Evolutionary conservation across 2,329 filamentous ascomycete species (phyloP), one percentile per base, ranked within the genome.

Genomic region (Phialemonium atrogriseum): DNA sequence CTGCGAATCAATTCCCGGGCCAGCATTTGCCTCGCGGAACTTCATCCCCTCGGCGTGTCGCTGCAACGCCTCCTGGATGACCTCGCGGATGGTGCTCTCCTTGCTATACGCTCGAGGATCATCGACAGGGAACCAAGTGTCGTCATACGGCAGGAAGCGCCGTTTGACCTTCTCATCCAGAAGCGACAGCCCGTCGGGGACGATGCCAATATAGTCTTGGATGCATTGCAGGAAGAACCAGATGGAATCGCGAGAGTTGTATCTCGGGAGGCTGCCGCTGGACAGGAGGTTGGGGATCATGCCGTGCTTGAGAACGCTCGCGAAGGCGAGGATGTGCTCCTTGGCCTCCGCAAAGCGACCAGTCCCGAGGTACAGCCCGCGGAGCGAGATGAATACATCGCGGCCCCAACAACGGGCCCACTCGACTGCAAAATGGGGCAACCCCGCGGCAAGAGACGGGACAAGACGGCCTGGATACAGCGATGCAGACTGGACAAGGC

Each of bases 191-290:
- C 91, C 91, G 35, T 88, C 68, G 0, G 91, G 89, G 0, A 77
- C 86, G 47, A 91, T 79, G 30, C 76, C 77, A 27, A 76, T 79
- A 54, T 94, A 98, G 51, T 98, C 91, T 50, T 98, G 91, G 29
- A 96, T 89, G 42, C 84, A 84, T 55, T 98, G 91, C 31, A 98
- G 60, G 66, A 93, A 94, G 68, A 96, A 98, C 91, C 91, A 98
- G 24, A 95, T 77, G 0, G 91, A 94, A 57, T 98, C 91, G 38
- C 91, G 75, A 25, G 91, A 88, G 55, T 98, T 98, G 64, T 96
- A 98, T 16, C 91, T 74, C 4, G 91, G 91, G 11, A 80, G 70
- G 38, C 81, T 84, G 6, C 91, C 88, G 37, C 84, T 85, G 42
- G 86, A 81, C 10, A 98, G 68, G 13, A 98, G 69, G 49, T 98